Base-by-base conservation (phyloP, 495 filamentous ascomycete genomes). In the Sporormia fimetaria region DNA sequence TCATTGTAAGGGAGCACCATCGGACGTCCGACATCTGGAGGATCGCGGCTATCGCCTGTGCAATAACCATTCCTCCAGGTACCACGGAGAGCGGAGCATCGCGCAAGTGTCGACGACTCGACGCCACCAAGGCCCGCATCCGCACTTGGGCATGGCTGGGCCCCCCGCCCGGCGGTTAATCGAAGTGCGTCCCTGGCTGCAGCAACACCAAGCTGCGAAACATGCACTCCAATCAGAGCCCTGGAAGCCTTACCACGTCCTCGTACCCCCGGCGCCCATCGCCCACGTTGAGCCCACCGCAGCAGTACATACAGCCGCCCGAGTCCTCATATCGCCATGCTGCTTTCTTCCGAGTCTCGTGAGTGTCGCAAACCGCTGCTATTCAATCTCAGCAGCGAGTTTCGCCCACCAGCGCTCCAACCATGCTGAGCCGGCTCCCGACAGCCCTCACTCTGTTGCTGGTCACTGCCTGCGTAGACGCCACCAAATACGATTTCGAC, bases 251-350 rank as follows among this genome's bases (percentile, higher is more conserved):
- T 26, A 33, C 15, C 32, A 31, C 49, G 38, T 37, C 42, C 42
- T 10, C 35, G 34, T 9, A 20, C 17, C 38, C 37, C 38, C 27
- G 32, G 20, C 21, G 3, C 35, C 46, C 14, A 37, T 33, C 18
- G 21, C 33, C 31, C 37, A 23, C 23, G 14, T 22, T 33, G 15
- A 25, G 10, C 40, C 4, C 14, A n/a, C 18, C 1, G 50, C 49
- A 37, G 44, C 48, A 42, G 49, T 53, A 53, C 34, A 35, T 31
- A 49, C 44, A 33, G 44, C 26, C 44, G 40, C 44, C 44, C 40
- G 9, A 30, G 25, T 35, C 50, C 26, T 37, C 35, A 37, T 44
- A 37, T 40, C 50, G 37, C 10, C 39, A 48, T 48, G 44, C 40
- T 34, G 39, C 34, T 42, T 44, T 44, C 43, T 39, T 36, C 40